Base-by-base conservation (phyloP, 2,329 filamentous ascomycete genomes). In the Calonectria leucothoes region DNA sequence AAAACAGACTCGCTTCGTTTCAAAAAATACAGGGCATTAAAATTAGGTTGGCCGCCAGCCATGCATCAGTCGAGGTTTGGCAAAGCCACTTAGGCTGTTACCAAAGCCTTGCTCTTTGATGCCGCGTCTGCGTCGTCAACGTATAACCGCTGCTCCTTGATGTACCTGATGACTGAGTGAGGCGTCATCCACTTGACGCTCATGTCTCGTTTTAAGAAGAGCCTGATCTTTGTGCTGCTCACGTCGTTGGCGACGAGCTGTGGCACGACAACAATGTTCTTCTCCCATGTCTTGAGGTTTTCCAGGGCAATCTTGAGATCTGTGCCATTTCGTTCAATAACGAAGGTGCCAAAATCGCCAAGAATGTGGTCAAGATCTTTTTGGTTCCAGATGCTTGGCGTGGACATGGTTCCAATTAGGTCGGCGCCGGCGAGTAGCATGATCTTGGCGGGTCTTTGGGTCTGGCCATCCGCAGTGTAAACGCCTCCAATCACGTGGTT, bases 341-440 rank as follows among this genome's bases (percentile, higher is more conserved):
- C 94, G 83, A 97, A 95, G 29, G 94, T 92, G 55, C 95, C 95
- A 82, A 94, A 98, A 81, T 93, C 90, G 64, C 94, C 92, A 23
- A 98, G 88, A 73, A 98, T 98, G 79, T 97, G 94, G 79, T 97
- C 93, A 69, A 98, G 87, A 89, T 98, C 96, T 75, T 93, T 90
- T 63, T 92, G 89, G 65, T 93, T 94, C 96, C 96, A 98, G 1
- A 98, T 91, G 4, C 92, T 93, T 0, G 91, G 91, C 4, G 88
- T 90, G 75, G 88, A 93, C 91, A 93, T 95, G 76, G 91, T 96
- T 84, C 92, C 91, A 79, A 94, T 92, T 69, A 95, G 86, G 82
- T 94, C 93, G 10, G 91, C 93, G 6, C 96, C 96, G 3, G 94
- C 95, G 35, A 98, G 89, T 37, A 98, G 89, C 63, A 94, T 92